phyloP scores from a whole-genome alignment of 2,329 filamentous ascomycete species.

The Trichoderma koningiopsis region DNA sequence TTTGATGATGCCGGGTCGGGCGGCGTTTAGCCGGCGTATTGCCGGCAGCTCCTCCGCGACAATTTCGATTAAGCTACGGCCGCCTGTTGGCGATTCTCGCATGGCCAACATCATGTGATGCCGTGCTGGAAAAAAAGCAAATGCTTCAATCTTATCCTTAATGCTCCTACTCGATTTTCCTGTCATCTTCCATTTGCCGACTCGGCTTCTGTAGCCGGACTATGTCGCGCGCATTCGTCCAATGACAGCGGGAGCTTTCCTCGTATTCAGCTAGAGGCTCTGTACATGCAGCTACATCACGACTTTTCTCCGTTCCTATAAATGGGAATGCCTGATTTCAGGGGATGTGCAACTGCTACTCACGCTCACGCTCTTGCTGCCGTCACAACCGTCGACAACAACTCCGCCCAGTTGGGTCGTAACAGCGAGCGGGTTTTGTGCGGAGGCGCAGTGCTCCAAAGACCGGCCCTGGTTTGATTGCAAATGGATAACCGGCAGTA shows the following conservation, averaged over 20 bases:
- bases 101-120: not conserved
- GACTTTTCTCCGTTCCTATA: not conserved
- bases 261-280: not conserved
- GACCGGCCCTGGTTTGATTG: constrained; percentile 16
- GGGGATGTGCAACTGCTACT: not conserved
- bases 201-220: not conserved
- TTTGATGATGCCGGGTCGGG: constrained; percentile 19
- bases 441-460: constrained; percentile 14
- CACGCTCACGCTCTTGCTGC: not conserved
- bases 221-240: not conserved
- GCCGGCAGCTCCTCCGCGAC: not conserved
- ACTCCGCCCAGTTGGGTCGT: constrained; percentile 8
- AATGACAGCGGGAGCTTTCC: not conserved
- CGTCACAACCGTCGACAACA: constrained; percentile 9
- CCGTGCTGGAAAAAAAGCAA: not conserved
- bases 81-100: not conserved
- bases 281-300: too few species aligned
- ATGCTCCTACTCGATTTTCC: not conserved
- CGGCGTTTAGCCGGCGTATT: constrained; percentile 15
- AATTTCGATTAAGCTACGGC: not conserved
- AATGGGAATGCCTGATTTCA: not conserved
- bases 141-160: not conserved
- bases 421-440: not conserved
- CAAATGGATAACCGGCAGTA: constrained; percentile 18
- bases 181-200: not conserved